A percentile compares a stretch with the other conserved stretches of the same genome.
These are phyloP conservation scores for Bryoglossum gracile DNA, from an alignment of 495 filamentous ascomycete genomes.

Conservation along the genomic window DNA sequence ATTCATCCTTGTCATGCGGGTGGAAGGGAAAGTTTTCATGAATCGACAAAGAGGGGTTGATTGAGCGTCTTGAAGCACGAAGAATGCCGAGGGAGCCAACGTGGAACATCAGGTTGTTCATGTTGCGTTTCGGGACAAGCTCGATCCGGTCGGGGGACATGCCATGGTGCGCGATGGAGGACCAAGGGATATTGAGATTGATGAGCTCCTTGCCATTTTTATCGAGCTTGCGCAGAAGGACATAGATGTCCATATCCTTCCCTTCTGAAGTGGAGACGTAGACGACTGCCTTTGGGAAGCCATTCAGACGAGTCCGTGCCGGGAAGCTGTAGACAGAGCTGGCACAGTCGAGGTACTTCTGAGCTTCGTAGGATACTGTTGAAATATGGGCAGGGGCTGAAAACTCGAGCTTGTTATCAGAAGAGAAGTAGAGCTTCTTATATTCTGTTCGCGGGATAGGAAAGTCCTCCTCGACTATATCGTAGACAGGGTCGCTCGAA, in stretches of 20 bases:
- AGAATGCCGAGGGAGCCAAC: not conserved
- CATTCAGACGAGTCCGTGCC: not conserved
- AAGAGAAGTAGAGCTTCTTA: not conserved
- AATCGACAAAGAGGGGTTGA: not conserved
- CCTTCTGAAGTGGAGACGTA: not conserved
- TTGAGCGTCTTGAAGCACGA: not conserved
- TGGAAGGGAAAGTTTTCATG: slow-evolving; percentile 4
- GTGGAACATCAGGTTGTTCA: not conserved
- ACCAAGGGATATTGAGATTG: slow-evolving; percentile 9
- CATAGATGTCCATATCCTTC: slow-evolving; percentile 5
- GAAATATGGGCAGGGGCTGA: not conserved
- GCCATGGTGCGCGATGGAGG: not conserved
- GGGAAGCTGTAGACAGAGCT: not conserved
- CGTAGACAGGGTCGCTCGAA: not conserved
- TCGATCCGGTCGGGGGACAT: not conserved
- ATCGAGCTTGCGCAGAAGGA: slow-evolving; percentile 4
- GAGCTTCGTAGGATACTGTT: not conserved
- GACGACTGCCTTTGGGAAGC: slow-evolving; percentile 1
- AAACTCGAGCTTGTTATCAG: not conserved
- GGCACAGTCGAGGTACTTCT: not conserved
- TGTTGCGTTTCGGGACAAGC: not conserved
- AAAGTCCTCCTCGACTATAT: not conserved
- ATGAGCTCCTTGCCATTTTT: not conserved
- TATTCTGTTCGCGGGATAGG: not conserved
- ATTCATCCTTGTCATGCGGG: not conserved